Base-by-base conservation (phyloP, 2,329 filamentous ascomycete species). In the Ceratocystis alfenasii region DNA sequence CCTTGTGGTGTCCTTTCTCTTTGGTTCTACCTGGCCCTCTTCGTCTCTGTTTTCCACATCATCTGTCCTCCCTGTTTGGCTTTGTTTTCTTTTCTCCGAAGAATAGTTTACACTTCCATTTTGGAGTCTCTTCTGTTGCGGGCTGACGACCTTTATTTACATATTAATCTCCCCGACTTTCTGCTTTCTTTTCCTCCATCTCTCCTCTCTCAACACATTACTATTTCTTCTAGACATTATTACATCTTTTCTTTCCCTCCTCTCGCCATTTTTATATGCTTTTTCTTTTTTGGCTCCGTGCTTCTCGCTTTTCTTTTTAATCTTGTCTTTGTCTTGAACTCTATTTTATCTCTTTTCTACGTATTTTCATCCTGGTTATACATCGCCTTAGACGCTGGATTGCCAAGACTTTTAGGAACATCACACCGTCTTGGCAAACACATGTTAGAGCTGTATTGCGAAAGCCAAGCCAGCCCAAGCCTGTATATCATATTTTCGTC, bases 341-440 rank as follows among this genome's bases (percentile, higher is more conserved):
- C 53, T 57, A 17, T 50, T 50, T 20, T 25, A 62, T 57, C 22
- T 17, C 53, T 57, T 17, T 33, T 30, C 12, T 55, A 25, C 12
- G 4, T 28, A 30, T 48, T 63, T 48, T 48, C 20, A 63, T 48
- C 53, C 61, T 50, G 61, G 46, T 41, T 63, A n/a, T 25, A 50
- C 22, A 25, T 30, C 25, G 30, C 53, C 22, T 28, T 28, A 12
- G 25, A 28, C 53, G 53, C 53, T 57, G 53, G 53, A 30, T 28
- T 57, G 53, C 53, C 53, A 57, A 57, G 53, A 57, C 53, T 57
- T 57, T 57, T 8, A 30, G 53, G 53, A 57, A 57, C 53, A 57
- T 30, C 22, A 57, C 17, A 57, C 53, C 53, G 53, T 57, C 53
- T 57, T 57, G 53, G 53, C 53, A 30, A 57, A 57, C 53, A 50